Conservation (phyloP, 371 early-diverging fungal species). For the Vairimorpha apis region DNA sequence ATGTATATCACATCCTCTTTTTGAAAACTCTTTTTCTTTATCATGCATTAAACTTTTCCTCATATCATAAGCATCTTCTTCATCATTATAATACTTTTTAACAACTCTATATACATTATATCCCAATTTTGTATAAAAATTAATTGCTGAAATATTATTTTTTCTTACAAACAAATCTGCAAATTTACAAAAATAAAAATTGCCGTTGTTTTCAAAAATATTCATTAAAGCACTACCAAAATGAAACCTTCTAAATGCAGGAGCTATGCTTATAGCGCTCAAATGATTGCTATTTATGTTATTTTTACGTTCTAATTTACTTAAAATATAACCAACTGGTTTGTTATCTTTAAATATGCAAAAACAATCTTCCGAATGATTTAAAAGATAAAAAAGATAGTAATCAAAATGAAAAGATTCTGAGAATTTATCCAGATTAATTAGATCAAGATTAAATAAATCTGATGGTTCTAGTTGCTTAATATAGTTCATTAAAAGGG, state of each 20-base stretch:
- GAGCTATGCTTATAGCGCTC: constrained; percentile 87
- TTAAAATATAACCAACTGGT: constrained; percentile 57
- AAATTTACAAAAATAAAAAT: constrained; percentile 77
- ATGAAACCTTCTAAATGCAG: constrained; percentile 81
- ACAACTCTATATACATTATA: constrained; percentile 83
- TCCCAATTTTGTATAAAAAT: constrained; percentile 84
- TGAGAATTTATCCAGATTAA: constrained; percentile 54
- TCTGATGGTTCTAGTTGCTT: constrained; percentile 40
- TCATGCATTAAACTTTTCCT: constrained; percentile 41
- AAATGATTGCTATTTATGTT: constrained; percentile 72
- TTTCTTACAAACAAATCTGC: constrained; percentile 89
- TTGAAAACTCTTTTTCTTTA: constrained; percentile 2
- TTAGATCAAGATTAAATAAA: constrained; percentile 46
- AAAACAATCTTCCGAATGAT: constrained; percentile 43
- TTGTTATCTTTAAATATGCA: neutral
- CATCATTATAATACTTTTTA: constrained; percentile 72
- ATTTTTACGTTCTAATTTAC: constrained; percentile 52
- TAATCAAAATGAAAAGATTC: constrained; percentile 57
- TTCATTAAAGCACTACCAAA: constrained; percentile 81
- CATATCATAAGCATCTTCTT: constrained; percentile 64
- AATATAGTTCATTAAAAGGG: constrained; percentile 30
- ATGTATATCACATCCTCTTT: constrained; percentile 25
- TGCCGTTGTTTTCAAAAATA: constrained; percentile 67
- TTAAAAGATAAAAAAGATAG: constrained; percentile 54
- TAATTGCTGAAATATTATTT: constrained; percentile 84